Evolutionary conservation across 768 basidiomycete species (phyloP).

Genomic region (Hydnomerulius pinastri): DNA sequence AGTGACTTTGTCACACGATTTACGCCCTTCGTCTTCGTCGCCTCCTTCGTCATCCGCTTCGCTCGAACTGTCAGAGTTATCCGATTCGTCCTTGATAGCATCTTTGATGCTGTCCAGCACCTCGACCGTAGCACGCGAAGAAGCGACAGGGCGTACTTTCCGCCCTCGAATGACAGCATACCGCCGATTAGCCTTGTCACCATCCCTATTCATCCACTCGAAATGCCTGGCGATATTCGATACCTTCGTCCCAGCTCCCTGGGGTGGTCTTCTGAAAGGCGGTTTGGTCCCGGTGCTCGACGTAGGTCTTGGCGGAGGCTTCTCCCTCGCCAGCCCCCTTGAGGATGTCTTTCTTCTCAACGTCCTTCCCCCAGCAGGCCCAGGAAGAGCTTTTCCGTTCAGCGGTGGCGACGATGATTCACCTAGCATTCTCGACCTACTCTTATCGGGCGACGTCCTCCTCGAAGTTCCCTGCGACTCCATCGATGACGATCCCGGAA

Average conservation of each 20-base stretch:
- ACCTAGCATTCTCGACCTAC: conserved; percentile 35
- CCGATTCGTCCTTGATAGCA: conserved; percentile 85
- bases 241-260: conserved; percentile 66
- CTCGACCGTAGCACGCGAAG: conserved; percentile 84
- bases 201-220: conserved; percentile 78
- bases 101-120: conserved; percentile 89
- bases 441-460: conserved; percentile 75
- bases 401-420: conserved; percentile 36
- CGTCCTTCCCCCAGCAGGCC: conserved; percentile 34
- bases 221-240: conserved; percentile 89
- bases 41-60: conserved; percentile 72
- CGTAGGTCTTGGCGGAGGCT: conserved; percentile 43
- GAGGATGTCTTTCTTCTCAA: conserved; percentile 38
- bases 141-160: conserved; percentile 87
- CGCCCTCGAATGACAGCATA: conserved; percentile 87
- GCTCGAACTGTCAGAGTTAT: conserved; percentile 64
- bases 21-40: conserved; percentile 50
- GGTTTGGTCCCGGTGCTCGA: conserved; percentile 43
- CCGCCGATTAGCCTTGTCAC: conserved; percentile 71
- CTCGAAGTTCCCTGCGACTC: conserved; percentile 68
- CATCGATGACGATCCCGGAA: conserved; percentile 43
- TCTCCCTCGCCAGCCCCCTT: conserved; percentile 39
- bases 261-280: conserved; percentile 54
- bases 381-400: conserved; percentile 27
- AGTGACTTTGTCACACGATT: conserved; percentile 24